Evolutionary conservation across 164 flowering plant species (phyloP).

Genomic region (Stephania yunnanensis): DNA sequence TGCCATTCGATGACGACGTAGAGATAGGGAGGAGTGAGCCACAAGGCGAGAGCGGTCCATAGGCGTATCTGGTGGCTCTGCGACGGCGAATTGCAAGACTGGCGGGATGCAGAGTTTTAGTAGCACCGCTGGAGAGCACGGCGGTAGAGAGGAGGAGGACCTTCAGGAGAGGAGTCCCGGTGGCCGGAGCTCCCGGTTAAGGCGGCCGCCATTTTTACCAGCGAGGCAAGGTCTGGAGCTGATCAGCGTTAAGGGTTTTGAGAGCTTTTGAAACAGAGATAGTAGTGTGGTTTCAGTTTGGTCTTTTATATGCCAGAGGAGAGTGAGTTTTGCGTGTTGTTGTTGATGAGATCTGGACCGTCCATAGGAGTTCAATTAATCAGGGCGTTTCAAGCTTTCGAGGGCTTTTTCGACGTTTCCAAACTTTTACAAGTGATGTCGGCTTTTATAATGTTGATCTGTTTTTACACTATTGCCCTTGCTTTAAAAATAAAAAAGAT

Average conservation of each 20-base stretch:
- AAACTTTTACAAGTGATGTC: too few species aligned
- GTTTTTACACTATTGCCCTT: too few species aligned
- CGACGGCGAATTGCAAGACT: constrained; percentile 26
- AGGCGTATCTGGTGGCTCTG: constrained; percentile 43
- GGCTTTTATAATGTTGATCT: too few species aligned
- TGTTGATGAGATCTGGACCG: background rate
- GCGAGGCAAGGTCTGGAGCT: background rate
- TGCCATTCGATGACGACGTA: constrained; percentile 69
- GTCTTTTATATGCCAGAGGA: background rate
- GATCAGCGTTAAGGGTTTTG: too few species aligned
- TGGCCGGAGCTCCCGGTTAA: constrained; percentile 9
- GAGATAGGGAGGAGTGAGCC: constrained; percentile 76
- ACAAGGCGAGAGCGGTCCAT: constrained; percentile 37
- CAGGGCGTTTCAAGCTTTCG: background rate
- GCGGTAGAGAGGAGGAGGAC: constrained; percentile 34
- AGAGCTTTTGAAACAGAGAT: background rate
- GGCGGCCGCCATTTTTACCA: background rate
- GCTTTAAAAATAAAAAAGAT: too few species aligned
- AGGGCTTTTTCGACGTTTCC: background rate
- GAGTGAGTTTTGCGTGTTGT: background rate
- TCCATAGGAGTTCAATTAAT: background rate
- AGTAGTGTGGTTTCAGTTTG: background rate
- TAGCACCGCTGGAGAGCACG: constrained; percentile 37
- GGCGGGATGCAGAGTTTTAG: constrained; percentile 42
- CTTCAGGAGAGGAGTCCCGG: constrained; percentile 29